A percentile compares a stretch with the other conserved stretches of the same genome.
phyloP scores from a whole-genome alignment of 306 rosid species.

The Medicago arabica region DNA sequence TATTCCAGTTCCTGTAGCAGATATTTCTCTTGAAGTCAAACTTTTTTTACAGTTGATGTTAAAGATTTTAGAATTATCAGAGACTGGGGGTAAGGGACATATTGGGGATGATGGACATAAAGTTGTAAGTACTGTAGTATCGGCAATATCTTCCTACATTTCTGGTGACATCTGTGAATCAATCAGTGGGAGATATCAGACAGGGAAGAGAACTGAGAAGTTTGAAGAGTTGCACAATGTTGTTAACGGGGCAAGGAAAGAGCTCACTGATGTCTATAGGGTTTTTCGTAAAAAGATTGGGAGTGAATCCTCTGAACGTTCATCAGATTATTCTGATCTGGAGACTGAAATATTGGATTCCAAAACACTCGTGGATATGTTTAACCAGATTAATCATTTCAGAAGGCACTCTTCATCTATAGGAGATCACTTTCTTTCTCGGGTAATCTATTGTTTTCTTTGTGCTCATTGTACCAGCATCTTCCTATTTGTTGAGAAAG shows the following conservation, averaged over 20 bases:
- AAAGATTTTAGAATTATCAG: conserved; percentile 70
- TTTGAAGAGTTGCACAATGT: conserved; percentile 58
- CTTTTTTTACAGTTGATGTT: conserved; percentile 71
- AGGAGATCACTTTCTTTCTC: conserved; percentile 58
- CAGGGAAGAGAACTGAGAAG: conserved; percentile 53
- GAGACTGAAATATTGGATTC: conserved; percentile 67
- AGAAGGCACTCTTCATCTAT: conserved; percentile 43
- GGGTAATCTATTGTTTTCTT: conserved; percentile 56
- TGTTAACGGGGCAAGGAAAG: conserved; percentile 64
- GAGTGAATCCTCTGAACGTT: conserved; percentile 53
- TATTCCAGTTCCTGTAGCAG: conserved; percentile 66
- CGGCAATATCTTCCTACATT: conserved; percentile 74
- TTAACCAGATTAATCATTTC: conserved; percentile 62
- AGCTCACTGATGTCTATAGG: conserved; percentile 70
- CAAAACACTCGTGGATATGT: conserved; percentile 75
- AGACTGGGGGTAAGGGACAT: conserved; percentile 62
- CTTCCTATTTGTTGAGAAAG: conserved; percentile 27
- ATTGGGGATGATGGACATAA: conserved; percentile 67
- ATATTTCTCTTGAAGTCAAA: conserved; percentile 75
- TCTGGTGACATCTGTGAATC: conserved; percentile 56
- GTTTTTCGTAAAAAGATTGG: conserved; percentile 48
- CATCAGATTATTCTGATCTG: conserved; percentile 56
- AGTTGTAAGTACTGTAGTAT: conserved; percentile 68
- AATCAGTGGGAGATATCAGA: conserved; percentile 48
- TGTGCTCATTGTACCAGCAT: conserved; percentile 29